Evolutionary conservation across 768 basidiomycete species (phyloP).

Genomic region (Cystofilobasidium ferigula): DNA sequence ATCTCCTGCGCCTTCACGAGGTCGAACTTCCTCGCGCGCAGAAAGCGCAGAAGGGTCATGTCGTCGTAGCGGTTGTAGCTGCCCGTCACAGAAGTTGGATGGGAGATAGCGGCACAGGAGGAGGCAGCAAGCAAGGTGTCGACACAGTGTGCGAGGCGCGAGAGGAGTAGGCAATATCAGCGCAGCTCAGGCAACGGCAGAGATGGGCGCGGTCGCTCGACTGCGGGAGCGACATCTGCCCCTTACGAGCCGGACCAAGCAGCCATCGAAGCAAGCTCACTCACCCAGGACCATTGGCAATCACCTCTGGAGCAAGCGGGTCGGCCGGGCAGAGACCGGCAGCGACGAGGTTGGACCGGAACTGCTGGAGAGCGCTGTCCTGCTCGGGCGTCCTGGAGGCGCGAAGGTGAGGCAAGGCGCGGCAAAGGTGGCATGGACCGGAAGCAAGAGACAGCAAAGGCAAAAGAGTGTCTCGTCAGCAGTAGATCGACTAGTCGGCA

Average conservation of each 20-base stretch:
- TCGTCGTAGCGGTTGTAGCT: conserved; percentile 37
- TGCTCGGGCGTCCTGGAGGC: conserved; percentile 40
- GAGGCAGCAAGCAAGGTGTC: conserved; percentile 4
- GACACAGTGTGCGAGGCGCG: too few relatives aligned
- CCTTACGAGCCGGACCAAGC: conserved; percentile 29
- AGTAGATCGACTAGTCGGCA: too few relatives aligned
- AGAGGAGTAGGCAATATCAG: too few relatives aligned
- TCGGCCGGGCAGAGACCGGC: conserved; percentile 34
- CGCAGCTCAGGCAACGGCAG: too few relatives aligned
- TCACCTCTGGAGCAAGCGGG: conserved; percentile 22
- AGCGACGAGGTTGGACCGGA: conserved; percentile 53
- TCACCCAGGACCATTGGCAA: conserved; percentile 23
- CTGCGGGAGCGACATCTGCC: background rate
- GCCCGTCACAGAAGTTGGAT: background rate
- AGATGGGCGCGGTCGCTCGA: too few relatives aligned
- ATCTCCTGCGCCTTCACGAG: conserved; percentile 68
- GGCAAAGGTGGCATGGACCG: background rate
- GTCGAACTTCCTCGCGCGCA: conserved; percentile 89
- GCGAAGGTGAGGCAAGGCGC: conserved; percentile 36
- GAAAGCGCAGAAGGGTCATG: conserved; percentile 50
- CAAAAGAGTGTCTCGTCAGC: too few relatives aligned
- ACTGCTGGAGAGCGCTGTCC: conserved; percentile 54
- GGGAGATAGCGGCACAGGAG: conserved; percentile 3
- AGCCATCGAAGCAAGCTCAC: conserved; percentile 10
- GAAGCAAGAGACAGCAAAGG: too few relatives aligned